phyloP scores from a whole-genome alignment of 768 basidiomycete genomes.

The Cystofilobasidium macerans region DNA sequence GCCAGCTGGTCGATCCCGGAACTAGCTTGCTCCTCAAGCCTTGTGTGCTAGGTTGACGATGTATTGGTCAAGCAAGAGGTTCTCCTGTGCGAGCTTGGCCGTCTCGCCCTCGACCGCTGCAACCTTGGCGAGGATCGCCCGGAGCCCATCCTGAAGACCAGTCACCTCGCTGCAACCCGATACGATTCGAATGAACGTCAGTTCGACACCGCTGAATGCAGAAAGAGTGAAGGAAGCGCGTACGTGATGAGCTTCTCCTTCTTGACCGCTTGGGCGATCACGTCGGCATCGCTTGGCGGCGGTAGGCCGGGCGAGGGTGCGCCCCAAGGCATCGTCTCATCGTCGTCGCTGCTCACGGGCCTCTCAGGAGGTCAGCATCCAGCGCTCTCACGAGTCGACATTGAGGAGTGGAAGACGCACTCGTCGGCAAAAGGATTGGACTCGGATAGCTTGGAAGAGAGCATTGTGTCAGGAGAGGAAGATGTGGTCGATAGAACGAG shows the following conservation, averaged over 20 bases:
- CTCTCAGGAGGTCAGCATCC: neutral
- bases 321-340: slow-evolving; percentile 16
- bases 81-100: slow-evolving; percentile 22
- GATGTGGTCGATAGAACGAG: neutral
- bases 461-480: too few species aligned
- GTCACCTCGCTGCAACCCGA: slow-evolving; percentile 15
- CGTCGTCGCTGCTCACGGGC: neutral
- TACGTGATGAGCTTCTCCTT: slow-evolving; percentile 25
- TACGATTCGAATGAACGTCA: too few species aligned
- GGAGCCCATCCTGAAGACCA: slow-evolving; percentile 15
- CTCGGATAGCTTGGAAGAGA: neutral
- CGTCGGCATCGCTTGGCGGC: slow-evolving; percentile 11
- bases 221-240: neutral
- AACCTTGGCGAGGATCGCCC: slow-evolving; percentile 19
- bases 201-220: neutral
- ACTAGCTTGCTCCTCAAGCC: neutral
- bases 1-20: too few species aligned
- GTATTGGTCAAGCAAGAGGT: slow-evolving; percentile 23
- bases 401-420: neutral
- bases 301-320: neutral
- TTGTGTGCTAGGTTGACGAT: slow-evolving; percentile 18
- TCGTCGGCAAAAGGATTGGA: slow-evolving; percentile 22
- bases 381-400: too few species aligned
- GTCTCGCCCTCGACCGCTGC: slow-evolving; percentile 14
- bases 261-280: slow-evolving; percentile 18